phyloP scores from a whole-genome alignment of 768 basidiomycete genomes.

The Boletus rubroflammeus region DNA sequence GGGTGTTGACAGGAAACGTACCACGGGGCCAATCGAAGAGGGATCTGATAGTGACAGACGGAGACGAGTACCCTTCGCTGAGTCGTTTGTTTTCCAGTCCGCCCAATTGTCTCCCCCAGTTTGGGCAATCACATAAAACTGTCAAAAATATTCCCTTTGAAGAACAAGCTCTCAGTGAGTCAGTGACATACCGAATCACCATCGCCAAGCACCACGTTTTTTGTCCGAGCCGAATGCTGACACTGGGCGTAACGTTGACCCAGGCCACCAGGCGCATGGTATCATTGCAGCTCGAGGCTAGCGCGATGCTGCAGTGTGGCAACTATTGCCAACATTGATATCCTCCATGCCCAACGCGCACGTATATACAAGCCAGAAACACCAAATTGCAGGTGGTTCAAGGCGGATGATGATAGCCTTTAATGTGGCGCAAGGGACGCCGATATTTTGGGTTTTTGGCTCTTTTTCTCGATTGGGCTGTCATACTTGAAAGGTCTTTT shows the following conservation, averaged over 20 bases:
- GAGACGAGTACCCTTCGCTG: constrained; percentile 13
- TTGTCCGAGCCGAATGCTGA: constrained; percentile 4
- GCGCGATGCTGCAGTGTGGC: not conserved
- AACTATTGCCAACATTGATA: not conserved
- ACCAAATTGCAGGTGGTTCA: not conserved
- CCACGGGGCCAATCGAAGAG: constrained; percentile 1
- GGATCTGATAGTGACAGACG: constrained; percentile 4
- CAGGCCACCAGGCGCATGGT: not conserved
- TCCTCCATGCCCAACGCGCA: no score
- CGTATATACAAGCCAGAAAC: not conserved
- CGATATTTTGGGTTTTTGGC: not conserved
- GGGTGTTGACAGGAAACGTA: constrained; percentile 5
- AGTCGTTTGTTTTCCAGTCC: constrained; percentile 19
- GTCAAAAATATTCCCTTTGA: constrained; percentile 4
- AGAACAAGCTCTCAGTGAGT: constrained; percentile 1
- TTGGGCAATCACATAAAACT: constrained; percentile 11
- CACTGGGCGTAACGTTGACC: not conserved
- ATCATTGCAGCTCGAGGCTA: not conserved
- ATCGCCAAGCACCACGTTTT: constrained; percentile 5
- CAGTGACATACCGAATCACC: not conserved
- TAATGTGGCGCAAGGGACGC: no score
- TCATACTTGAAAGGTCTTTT: not conserved
- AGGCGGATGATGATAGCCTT: not conserved
- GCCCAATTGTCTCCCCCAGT: constrained; percentile 25
- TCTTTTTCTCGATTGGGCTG: not conserved